Percentiles rank a stretch among this genome's conserved stretches.
These are phyloP conservation scores for Entonaema liquescens DNA, from an alignment of 495 filamentous ascomycete genomes.

Conservation along the genomic window DNA sequence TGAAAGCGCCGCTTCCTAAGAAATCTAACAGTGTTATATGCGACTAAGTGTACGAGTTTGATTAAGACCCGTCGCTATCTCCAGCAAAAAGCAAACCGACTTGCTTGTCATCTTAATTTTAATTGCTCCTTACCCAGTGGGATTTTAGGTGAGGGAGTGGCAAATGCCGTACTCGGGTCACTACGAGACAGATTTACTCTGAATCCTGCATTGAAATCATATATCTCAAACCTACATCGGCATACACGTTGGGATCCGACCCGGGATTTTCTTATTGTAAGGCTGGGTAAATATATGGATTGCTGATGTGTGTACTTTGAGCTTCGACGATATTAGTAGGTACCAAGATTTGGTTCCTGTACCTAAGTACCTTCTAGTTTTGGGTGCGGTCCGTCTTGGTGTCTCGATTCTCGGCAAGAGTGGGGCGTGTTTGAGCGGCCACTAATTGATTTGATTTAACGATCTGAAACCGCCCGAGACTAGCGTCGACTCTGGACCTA, in stretches of 20 bases:
- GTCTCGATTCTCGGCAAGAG: conserved; percentile 5
- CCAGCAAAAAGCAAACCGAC: conserved; percentile 10
- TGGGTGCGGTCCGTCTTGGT: background rate
- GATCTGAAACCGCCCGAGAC: conserved; percentile 28
- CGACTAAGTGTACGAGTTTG: background rate
- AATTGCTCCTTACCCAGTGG: background rate
- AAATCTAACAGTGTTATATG: background rate
- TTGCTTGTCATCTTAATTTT: background rate
- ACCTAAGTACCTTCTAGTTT: background rate
- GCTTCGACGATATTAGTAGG: background rate
- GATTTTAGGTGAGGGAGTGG: background rate
- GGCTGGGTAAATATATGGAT: background rate
- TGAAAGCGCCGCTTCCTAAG: background rate
- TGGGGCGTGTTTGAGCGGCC: background rate
- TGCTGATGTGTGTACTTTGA: background rate
- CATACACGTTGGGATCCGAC: background rate
- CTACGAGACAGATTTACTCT: background rate
- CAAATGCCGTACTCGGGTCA: background rate
- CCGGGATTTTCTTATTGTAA: background rate
- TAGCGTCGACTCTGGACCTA: conserved; percentile 10
- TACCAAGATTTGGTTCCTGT: background rate
- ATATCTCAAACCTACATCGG: background rate
- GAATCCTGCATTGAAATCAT: background rate
- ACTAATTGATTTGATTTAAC: conserved; percentile 9
- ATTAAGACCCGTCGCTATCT: background rate